These are phyloP conservation scores for Thelephora aurantiotincta DNA, from an alignment of 768 basidiomycete genomes.

Conservation along the genomic window DNA sequence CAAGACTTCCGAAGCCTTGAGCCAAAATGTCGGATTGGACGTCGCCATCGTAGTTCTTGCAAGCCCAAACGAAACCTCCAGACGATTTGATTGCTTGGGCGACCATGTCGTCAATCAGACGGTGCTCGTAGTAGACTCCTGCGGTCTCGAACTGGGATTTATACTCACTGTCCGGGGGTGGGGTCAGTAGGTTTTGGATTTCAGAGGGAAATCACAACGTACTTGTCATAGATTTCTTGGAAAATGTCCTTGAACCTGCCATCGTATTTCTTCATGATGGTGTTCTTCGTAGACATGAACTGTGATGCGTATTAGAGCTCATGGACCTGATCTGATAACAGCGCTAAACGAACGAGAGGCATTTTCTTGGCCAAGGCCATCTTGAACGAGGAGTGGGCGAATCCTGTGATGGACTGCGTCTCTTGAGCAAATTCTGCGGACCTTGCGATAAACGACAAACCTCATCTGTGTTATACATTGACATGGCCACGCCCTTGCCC, in stretches of 20 bases:
- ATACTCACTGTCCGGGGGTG: conserved; percentile 37
- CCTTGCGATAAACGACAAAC: conserved; percentile 21
- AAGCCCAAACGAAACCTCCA: conserved; percentile 68
- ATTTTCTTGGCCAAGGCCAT: conserved; percentile 78
- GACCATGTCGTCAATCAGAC: conserved; percentile 96
- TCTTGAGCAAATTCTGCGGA: neutral
- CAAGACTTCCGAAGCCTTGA: conserved; percentile 91
- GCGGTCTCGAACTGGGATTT: conserved; percentile 51
- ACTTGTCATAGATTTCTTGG: conserved; percentile 85
- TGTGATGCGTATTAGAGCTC: conserved; percentile 15
- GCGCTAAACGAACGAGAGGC: conserved; percentile 34
- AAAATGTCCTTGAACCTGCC: conserved; percentile 99
- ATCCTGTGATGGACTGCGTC: conserved; percentile 73
- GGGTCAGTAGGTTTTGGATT: neutral
- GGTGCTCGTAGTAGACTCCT: conserved; percentile 88
- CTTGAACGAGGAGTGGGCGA: conserved; percentile 97
- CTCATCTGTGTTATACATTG: conserved; percentile 98
- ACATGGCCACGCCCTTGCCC: conserved; percentile 83
- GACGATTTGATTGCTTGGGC: conserved; percentile 95
- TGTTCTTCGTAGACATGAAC: conserved; percentile 99
- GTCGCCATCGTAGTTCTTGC: conserved; percentile 44
- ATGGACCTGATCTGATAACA: neutral
- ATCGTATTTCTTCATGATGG: conserved; percentile 94
- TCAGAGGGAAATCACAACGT: conserved; percentile 10
- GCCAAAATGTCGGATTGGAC: conserved; percentile 90